Base-by-base conservation (phyloP, 768 basidiomycete genomes). In the Termitomyces sp. region DNA sequence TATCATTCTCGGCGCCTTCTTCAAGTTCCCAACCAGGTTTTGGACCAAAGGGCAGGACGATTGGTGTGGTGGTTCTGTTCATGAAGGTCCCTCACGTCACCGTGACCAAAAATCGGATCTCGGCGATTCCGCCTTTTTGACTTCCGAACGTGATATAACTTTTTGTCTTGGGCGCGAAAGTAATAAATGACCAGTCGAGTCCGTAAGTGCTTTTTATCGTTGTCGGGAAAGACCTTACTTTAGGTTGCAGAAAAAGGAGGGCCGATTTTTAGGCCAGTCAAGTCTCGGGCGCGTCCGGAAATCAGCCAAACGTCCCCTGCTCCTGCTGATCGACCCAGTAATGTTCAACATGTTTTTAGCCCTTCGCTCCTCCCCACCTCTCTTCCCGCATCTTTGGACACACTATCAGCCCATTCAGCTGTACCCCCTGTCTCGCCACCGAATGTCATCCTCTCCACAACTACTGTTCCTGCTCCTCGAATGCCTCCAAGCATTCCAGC, bases 191-290 rank as follows among this genome's bases (percentile, higher is more conserved):
- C 78, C 36, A 80, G 77, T 61, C 75, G 81, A 68, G 81, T 82
- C 67, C 88, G 88, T 90, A 67, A 80, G 88, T 88, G 18, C 26
- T 16, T 52, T 56, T 42, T 13, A 20, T 46, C 18, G 18, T 41
- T 44, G 46, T 31, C 32, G 26, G 36, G 47, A 7, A n/a, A 52
- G 29, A 56, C n/a, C 55, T 62, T 52, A 61, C 55, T 47, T 61
- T 3, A 52, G 41, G 27, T 54, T 20, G 37, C 63, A 91, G 88
- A 90, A 67, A 91, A 91, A 67, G 88, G 88, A 16, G 76, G 79
- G 8, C 78, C 84, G 5, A 68, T 89, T 54, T 91, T 91, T 63
- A 81, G 79, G 65, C 88, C 88, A n/a, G 76, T 87, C 14, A 86
- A 84, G 65, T 70, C 80, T 9, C 76, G 86, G 47, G 63, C 78